These are phyloP conservation scores for Laguncularia racemosa DNA, from an alignment of 345 rosid genomes.

Conservation along the genomic window DNA sequence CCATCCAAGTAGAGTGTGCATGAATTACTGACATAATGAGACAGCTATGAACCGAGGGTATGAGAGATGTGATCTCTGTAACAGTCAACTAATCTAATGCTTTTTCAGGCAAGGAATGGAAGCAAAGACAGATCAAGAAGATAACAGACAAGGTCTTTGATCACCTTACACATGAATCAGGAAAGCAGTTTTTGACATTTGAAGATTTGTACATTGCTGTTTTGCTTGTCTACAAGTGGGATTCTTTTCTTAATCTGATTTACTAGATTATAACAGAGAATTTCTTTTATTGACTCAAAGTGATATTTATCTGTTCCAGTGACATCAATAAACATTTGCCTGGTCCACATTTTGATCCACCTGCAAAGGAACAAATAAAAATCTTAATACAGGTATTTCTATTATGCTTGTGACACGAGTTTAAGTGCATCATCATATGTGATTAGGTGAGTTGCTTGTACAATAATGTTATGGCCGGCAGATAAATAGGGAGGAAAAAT, in stretches of 20 bases:
- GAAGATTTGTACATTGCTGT: slow-evolving; percentile 88
- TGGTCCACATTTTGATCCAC: slow-evolving; percentile 97
- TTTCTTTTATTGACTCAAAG: neutral
- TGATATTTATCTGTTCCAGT: slow-evolving; percentile 24
- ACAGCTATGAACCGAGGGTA: neutral
- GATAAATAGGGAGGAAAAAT: too few species aligned
- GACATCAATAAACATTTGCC: slow-evolving; percentile 85
- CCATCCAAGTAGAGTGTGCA: too few species aligned
- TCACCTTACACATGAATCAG: slow-evolving; percentile 42
- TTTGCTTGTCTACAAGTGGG: slow-evolving; percentile 80
- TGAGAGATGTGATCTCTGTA: neutral
- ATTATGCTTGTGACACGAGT: neutral
- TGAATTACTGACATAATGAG: neutral
- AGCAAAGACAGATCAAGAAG: slow-evolving; percentile 49
- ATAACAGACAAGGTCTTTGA: slow-evolving; percentile 62
- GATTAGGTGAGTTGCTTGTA: neutral
- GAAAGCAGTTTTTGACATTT: slow-evolving; percentile 48
- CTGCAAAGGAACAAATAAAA: slow-evolving; percentile 57
- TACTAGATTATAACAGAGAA: neutral
- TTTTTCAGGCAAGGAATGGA: slow-evolving; percentile 76
- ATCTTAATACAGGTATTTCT: slow-evolving; percentile 51
- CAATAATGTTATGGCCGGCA: neutral
- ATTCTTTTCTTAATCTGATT: neutral
- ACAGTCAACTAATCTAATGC: neutral
- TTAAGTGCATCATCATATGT: neutral